phyloP scores from a whole-genome alignment of 805 yeast species.

The Metahyphopichia silvanorum region DNA sequence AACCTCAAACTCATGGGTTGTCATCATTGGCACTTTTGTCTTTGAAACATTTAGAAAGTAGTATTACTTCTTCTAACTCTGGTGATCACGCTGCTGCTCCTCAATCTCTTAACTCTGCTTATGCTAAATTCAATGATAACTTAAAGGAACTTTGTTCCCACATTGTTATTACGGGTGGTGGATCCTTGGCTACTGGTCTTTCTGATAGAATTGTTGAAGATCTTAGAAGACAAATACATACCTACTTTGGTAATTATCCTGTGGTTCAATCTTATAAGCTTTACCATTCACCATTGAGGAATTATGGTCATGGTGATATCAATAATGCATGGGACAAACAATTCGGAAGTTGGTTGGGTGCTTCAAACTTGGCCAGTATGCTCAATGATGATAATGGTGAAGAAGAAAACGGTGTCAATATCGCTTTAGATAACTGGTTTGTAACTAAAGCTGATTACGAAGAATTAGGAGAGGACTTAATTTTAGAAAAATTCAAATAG shows the following conservation, averaged over 20 bases:
- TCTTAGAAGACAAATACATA: slow-evolving; percentile 41
- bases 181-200: slow-evolving; percentile 53
- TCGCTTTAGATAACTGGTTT: slow-evolving; percentile 49
- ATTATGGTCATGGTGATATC: slow-evolving; percentile 23
- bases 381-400: slow-evolving; percentile 41
- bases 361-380: slow-evolving; percentile 61
- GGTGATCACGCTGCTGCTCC: slow-evolving; percentile 18
- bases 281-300: slow-evolving; percentile 18
- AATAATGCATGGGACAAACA: slow-evolving; percentile 49
- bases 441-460: slow-evolving; percentile 62
- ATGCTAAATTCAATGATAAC: slow-evolving; percentile 34
- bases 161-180: slow-evolving; percentile 61
- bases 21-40: slow-evolving; percentile 34
- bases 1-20: slow-evolving; percentile 49
- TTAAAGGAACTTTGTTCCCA: slow-evolving; percentile 34
- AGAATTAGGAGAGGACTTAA: slow-evolving; percentile 53
- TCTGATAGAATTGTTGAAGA: slow-evolving; percentile 55
- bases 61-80: slow-evolving; percentile 19
- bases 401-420: slow-evolving; percentile 19
- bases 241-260: slow-evolving; percentile 46
- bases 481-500: slow-evolving; percentile 34
- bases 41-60: slow-evolving; percentile 33
- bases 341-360: slow-evolving; percentile 70
- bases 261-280: slow-evolving; percentile 22
- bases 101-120: slow-evolving; percentile 4